Percentiles rank a stretch among this genome's conserved stretches.
Conservation (phyloP, 2,329 filamentous ascomycete genomes). For the Nemania sp. region DNA sequence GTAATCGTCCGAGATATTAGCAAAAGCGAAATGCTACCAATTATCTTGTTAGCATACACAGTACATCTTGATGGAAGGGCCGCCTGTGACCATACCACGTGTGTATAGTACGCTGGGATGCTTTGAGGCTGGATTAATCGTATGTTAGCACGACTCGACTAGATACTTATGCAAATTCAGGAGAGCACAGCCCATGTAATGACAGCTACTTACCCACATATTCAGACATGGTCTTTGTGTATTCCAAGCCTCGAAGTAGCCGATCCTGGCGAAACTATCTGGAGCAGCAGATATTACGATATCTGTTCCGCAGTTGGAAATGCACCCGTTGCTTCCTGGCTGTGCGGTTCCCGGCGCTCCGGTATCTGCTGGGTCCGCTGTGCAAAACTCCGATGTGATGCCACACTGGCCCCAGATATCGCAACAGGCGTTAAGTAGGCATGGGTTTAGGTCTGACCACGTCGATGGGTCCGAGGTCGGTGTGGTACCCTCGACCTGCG, state of each 20-base stretch:
- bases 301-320: slow-evolving; percentile 32
- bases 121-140: too few species aligned
- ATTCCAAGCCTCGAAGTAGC: background rate
- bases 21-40: too few species aligned
- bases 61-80: too few species aligned
- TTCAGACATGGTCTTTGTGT: background rate
- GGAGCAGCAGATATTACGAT: slow-evolving; percentile 14
- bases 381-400: slow-evolving; percentile 41
- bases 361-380: slow-evolving; percentile 25
- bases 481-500: too few species aligned
- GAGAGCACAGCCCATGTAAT: too few species aligned
- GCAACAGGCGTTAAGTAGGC: slow-evolving; percentile 50
- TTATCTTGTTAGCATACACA: too few species aligned
- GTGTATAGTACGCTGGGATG: too few species aligned
- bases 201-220: background rate
- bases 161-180: too few species aligned
- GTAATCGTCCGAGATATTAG: too few species aligned
- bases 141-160: too few species aligned
- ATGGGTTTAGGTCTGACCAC: slow-evolving; percentile 55
- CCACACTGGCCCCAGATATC: slow-evolving; percentile 41
- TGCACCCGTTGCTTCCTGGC: slow-evolving; percentile 37
- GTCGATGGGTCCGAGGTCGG: too few species aligned
- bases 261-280: background rate
- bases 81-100: too few species aligned
- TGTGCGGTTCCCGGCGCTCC: slow-evolving; percentile 35